A percentile compares a stretch with the other conserved stretches of the same genome.
Evolutionary conservation across 2,329 filamentous ascomycete genomes (phyloP).

Genomic region (Furcasterigmium sp.): DNA sequence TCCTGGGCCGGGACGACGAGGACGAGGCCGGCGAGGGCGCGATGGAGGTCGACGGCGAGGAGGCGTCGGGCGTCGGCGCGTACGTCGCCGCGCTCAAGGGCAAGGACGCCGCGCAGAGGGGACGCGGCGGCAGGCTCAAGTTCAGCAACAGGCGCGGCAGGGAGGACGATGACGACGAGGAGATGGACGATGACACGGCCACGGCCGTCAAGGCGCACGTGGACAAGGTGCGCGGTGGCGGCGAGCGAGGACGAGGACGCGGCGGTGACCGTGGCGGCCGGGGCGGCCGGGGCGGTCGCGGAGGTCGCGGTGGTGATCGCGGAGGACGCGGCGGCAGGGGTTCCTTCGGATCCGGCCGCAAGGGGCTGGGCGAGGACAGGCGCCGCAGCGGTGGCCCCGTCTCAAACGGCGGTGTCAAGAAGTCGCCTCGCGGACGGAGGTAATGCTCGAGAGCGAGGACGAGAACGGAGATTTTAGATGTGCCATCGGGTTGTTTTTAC

Average conservation of each 20-base stretch:
- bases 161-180: slow-evolving; percentile 42
- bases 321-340: slow-evolving; percentile 40
- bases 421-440: slow-evolving; percentile 11
- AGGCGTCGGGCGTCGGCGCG: slow-evolving; percentile 55
- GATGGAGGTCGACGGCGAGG: slow-evolving; percentile 59
- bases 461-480: background rate
- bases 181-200: slow-evolving; percentile 48
- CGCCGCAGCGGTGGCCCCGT: slow-evolving; percentile 27
- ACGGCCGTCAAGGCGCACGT: slow-evolving; percentile 47
- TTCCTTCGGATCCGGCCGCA: slow-evolving; percentile 38
- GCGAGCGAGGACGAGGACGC: slow-evolving; percentile 21
- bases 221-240: slow-evolving; percentile 22
- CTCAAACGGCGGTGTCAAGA: slow-evolving; percentile 8
- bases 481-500: background rate
- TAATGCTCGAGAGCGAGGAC: background rate
- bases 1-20: slow-evolving; percentile 58
- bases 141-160: slow-evolving; percentile 58
- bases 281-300: slow-evolving; percentile 19
- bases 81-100: slow-evolving; percentile 67
- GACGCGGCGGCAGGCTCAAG: slow-evolving; percentile 64
- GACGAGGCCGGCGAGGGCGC: slow-evolving; percentile 47
- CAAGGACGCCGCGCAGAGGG: slow-evolving; percentile 59
- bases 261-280: slow-evolving; percentile 22
- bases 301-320: slow-evolving; percentile 24
- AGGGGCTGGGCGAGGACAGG: slow-evolving; percentile 47